A percentile compares a stretch with the other conserved stretches of the same genome.
Conservation (phyloP, 371 early-diverging fungal species). For the Mortierella sp. region DNA sequence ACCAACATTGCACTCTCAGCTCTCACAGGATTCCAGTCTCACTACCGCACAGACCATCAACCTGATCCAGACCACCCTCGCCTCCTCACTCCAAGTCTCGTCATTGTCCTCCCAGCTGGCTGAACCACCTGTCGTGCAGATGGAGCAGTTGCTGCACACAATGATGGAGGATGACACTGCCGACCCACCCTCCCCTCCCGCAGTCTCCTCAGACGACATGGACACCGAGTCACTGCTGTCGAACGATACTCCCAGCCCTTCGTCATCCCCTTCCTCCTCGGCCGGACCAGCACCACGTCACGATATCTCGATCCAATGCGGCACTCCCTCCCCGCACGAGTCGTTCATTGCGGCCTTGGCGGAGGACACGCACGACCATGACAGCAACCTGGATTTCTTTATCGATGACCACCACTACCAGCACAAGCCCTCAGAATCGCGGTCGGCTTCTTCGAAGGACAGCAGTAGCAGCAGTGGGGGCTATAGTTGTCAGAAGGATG, state of each 20-base stretch:
- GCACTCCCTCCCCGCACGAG: slow-evolving; percentile 23
- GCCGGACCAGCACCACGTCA: slow-evolving; percentile 21
- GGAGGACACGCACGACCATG: slow-evolving; percentile 15
- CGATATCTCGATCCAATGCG: slow-evolving; percentile 41
- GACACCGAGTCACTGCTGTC: slow-evolving; percentile 22
- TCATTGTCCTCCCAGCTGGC: slow-evolving; percentile 2
- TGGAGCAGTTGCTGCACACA: slow-evolving; percentile 12
- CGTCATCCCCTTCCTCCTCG: neutral
- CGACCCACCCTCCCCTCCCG: slow-evolving; percentile 27
- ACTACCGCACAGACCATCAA: slow-evolving; percentile 23
- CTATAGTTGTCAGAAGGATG: slow-evolving; percentile 27
- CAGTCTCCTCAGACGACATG: slow-evolving; percentile 20
- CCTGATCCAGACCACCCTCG: slow-evolving; percentile 33
- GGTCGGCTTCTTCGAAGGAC: slow-evolving; percentile 13
- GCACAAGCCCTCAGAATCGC: neutral
- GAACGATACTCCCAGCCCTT: slow-evolving; percentile 23
- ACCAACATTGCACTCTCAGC: slow-evolving; percentile 13
- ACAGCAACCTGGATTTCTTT: slow-evolving; percentile 21
- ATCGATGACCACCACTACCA: neutral
- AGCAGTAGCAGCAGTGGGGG: slow-evolving; percentile 19
- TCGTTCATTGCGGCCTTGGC: slow-evolving; percentile 34
- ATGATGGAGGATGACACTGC: slow-evolving; percentile 32
- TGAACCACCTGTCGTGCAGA: slow-evolving; percentile 4
- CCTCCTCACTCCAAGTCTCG: slow-evolving; percentile 11
- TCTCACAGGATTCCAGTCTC: slow-evolving; percentile 25